A percentile compares a stretch with the other conserved stretches of the same genome.
These are phyloP conservation scores for Catenaria anguillulae DNA, from an alignment of 371 early-diverging fungal genomes.

Conservation along the genomic window DNA sequence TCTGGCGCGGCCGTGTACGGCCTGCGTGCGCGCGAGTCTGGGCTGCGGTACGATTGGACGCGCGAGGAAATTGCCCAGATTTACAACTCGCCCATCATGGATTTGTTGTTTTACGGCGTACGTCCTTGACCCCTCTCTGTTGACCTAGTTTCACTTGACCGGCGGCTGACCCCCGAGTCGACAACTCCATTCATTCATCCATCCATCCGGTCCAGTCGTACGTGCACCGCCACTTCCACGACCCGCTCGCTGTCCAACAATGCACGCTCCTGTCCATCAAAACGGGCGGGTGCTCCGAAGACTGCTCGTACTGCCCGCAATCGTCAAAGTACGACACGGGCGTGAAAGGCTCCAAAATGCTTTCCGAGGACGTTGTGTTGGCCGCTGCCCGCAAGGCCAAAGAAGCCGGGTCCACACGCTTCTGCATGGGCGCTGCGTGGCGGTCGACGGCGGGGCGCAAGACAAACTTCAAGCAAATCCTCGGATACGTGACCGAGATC, in stretches of 20 bases:
- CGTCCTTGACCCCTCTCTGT: neutral
- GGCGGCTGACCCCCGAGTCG: no score
- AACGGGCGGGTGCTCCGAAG: constrained; percentile 78
- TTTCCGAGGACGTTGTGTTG: constrained; percentile 53
- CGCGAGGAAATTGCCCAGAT: constrained; percentile 58
- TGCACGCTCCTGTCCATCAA: constrained; percentile 70
- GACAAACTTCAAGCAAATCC: constrained; percentile 66
- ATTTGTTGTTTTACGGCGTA: constrained; percentile 47
- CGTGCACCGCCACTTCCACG: constrained; percentile 57
- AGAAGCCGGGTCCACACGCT: constrained; percentile 62
- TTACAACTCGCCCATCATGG: constrained; percentile 67
- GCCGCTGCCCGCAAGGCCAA: constrained; percentile 63
- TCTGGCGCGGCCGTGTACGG: neutral
- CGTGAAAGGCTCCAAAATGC: constrained; percentile 57
- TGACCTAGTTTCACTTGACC: no score
- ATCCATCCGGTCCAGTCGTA: constrained; percentile 32
- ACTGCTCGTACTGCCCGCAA: constrained; percentile 74
- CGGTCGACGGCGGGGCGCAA: constrained; percentile 66
- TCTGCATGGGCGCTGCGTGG: constrained; percentile 80
- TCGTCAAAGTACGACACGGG: constrained; percentile 57
- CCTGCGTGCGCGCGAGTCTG: neutral
- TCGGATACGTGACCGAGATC: constrained; percentile 60
- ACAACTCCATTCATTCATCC: neutral
- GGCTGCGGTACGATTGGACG: constrained; percentile 53
- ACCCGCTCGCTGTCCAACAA: constrained; percentile 61